Conservation (phyloP, 176 grass and related monocot species). For the Echinochloa phyllopogon region DNA sequence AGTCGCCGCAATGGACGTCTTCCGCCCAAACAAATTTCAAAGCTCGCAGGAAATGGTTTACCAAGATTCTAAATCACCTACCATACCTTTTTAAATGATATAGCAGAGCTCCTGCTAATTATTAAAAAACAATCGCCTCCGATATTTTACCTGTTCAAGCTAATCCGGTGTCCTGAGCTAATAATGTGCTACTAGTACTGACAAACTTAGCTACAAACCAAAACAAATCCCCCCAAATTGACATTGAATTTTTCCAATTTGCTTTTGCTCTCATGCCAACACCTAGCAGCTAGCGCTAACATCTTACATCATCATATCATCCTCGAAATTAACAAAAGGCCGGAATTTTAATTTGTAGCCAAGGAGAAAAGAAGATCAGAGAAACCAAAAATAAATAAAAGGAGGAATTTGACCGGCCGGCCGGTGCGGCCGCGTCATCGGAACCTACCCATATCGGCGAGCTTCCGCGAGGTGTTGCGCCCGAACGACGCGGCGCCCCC, state of each 20-base stretch:
- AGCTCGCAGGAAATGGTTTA: neutral
- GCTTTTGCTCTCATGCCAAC: neutral
- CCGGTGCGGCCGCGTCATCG: slow-evolving; percentile 35
- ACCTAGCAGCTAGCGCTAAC: slow-evolving; percentile 7
- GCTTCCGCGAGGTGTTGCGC: slow-evolving; percentile 58
- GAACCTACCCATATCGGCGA: slow-evolving; percentile 67
- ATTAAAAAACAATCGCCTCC: no score
- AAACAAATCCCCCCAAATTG: neutral
- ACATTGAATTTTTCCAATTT: neutral
- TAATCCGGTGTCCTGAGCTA: neutral
- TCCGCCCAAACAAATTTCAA: neutral
- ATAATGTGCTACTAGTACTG: neutral
- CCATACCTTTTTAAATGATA: no score
- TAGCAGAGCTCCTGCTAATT: no score
- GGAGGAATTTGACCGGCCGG: neutral
- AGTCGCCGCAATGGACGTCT: slow-evolving; percentile 30
- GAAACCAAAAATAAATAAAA: neutral
- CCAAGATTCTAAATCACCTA: no score
- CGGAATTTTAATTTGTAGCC: neutral
- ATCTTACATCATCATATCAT: slow-evolving; percentile 11
- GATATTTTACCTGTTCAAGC: neutral
- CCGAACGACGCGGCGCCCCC: slow-evolving; percentile 48
- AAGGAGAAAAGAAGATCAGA: neutral
- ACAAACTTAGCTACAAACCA: neutral
- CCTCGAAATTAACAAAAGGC: slow-evolving; percentile 30